Evolutionary conservation across 2,329 filamentous ascomycete genomes (phyloP), one percentile per base, ranked within the genome.

Genomic region (Plectosphaerella cucumerina): DNA sequence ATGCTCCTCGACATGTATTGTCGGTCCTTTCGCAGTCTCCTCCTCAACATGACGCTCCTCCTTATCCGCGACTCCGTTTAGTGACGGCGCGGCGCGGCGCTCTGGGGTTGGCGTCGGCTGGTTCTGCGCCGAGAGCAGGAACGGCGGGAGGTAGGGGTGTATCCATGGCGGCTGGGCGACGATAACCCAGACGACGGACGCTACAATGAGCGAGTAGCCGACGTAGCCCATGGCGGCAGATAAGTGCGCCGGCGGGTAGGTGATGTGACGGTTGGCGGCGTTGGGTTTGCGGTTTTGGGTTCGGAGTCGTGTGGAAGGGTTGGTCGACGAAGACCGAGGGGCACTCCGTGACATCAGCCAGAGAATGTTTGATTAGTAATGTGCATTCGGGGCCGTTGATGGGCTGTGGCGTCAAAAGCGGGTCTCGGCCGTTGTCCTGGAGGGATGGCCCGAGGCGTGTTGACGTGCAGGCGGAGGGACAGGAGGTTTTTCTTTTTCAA

Each of bases 131-230:
- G 51, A 56, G 49, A 55, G 56, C 52, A 74, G 58, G 37, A 76
- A 65, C 11, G 64, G 65, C 57, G 71, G 70, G 45, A 81, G 65
- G 39, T 75, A 65, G 14, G 65, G 65, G 58, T 71, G 70, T 43
- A 81, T 65, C 67, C 80, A 76, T 44, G 73, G 67, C 47, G 76
- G 78, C 50, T 77, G 77, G 39, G 75, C 74, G 54, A 85, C 71
- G 59, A 77, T 68, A 56, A 85, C 65, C 60, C 77, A 80, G 44
- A 85, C 73, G 50, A 85, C 68, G 1, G 82, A 82, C 42, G 77
- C 82, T 56, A 86, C 64, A 59, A 86, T 72, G 56, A 87, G 70
- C n/a, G 82, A 82, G 56, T 85, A 66, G 56, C 80, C 82, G 55
- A 86, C 59, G 59, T 83, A 64, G 56, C 72, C 78, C 81, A 85